Evolutionary conservation across 257 asterid species (phyloP).

Genomic region (Penstemon barbatus): DNA sequence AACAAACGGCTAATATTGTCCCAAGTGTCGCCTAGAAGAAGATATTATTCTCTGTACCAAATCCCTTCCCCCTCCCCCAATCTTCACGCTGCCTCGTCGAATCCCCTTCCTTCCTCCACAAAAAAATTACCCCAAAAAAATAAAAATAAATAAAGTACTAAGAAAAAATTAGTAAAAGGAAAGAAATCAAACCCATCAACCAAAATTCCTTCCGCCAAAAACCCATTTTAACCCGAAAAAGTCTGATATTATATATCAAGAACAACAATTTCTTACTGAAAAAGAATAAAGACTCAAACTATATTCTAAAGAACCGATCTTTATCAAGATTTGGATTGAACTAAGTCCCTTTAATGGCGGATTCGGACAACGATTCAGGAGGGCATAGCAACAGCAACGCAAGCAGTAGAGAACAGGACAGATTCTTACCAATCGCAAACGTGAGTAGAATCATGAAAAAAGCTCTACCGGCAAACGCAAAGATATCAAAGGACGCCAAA

Average conservation of each 20-base stretch:
- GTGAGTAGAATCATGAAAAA: slow-evolving; percentile 54
- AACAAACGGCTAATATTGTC: slow-evolving; percentile 20
- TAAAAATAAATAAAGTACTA: background rate
- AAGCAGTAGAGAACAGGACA: slow-evolving; percentile 50
- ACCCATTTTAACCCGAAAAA: slow-evolving; percentile 19
- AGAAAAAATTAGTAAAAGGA: background rate
- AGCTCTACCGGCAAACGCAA: slow-evolving; percentile 56
- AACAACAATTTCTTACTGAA: background rate
- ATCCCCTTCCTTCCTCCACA: slow-evolving; percentile 31
- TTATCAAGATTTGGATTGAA: background rate
- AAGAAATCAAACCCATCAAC: slow-evolving; percentile 22
- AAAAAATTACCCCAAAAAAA: slow-evolving; percentile 5
- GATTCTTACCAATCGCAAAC: slow-evolving; percentile 55
- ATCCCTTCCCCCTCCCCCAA: slow-evolving; percentile 9
- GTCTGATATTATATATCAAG: background rate
- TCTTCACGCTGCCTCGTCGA: slow-evolving; percentile 40
- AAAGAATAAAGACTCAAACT: background rate
- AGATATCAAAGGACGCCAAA: slow-evolving; percentile 55
- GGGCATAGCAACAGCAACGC: slow-evolving; percentile 56
- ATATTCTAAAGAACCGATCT: background rate
- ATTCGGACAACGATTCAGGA: slow-evolving; percentile 51
- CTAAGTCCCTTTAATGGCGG: slow-evolving; percentile 34
- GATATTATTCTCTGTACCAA: slow-evolving; percentile 31
- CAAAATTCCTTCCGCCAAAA: slow-evolving; percentile 28
- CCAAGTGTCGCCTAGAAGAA: slow-evolving; percentile 35